Evolutionary conservation across 164 flowering plant genomes (phyloP), one percentile per base, ranked within the genome.

Genomic region (Nymphaea colorata): DNA sequence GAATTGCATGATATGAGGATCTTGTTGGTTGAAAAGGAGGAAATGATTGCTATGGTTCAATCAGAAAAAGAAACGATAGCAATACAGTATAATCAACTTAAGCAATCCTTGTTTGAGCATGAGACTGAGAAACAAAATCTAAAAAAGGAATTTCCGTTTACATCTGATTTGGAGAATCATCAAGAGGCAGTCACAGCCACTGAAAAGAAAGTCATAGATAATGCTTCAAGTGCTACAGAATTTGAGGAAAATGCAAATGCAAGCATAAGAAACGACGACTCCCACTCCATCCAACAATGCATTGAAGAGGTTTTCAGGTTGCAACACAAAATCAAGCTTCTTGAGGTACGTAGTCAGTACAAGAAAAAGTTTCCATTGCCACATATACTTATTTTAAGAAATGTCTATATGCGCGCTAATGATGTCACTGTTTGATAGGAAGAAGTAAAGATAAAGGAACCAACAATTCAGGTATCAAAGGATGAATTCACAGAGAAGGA

Each of bases 111-210:
- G 66, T 71, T 59, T 64, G 87, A 84, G 72, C 79, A 80, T 67
- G 91, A 87, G 77, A 45, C 67, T 42, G 96, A 90, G 80, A 92
- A 84, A 70, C 91, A 86, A 71, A 84, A 83, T 70, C 79, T 86
- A 41, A 78, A 79, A 70, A 82, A 88, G 74, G 77, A 83, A 7
- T 64, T 74, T 62, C 80, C 79, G 17, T 64, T 88, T 41, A 85
- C 73, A 77, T 74, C 57, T 42, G 93, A 88, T 43, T 79, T 87
- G 4, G 79, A 77, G 75, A 84, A 84, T 80, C 82, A 86, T 72
- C 95, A 86, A 41, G 91, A 86, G 15, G 76, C 81, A 41, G 44
- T 82, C 16, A 66, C 65, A 41, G 72, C 68, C 42, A 42, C 76
- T 16, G 91, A 87, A 78, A 88, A 87, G 83, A 84, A 84, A 77